Evolutionary conservation across 495 filamentous ascomycete species (phyloP).

Genomic region (Annulohypoxylon nitens): DNA sequence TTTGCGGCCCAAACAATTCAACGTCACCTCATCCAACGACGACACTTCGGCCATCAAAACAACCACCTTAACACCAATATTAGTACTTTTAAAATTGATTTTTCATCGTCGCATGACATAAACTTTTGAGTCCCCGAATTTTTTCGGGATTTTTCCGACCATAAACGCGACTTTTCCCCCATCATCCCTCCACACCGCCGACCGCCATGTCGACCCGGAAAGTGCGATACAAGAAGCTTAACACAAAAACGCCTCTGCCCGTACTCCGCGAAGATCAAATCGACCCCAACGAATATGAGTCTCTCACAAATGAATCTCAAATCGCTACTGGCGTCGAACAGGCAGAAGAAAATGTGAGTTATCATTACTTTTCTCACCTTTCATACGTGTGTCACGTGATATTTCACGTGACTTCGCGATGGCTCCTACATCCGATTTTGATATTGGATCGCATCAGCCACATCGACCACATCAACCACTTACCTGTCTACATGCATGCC

Average conservation of each 20-base stretch:
- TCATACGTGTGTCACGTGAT: constrained; percentile 61
- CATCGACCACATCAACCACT: constrained; percentile 44
- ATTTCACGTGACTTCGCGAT: constrained; percentile 65
- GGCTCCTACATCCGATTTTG: constrained; percentile 12
- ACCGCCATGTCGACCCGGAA: constrained; percentile 76
- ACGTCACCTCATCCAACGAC: constrained; percentile 75
- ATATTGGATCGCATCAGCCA: constrained; percentile 36
- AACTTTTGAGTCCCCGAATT: constrained; percentile 62
- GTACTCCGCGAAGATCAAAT: constrained; percentile 91
- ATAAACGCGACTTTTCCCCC: constrained; percentile 55
- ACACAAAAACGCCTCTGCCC: constrained; percentile 84
- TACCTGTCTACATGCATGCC: constrained; percentile 51
- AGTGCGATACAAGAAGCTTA: constrained; percentile 91
- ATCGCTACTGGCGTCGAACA: constrained; percentile 98
- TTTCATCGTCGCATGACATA: constrained; percentile 67
- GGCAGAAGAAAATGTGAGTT: constrained; percentile 94
- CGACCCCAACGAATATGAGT: constrained; percentile 75
- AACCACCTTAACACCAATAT: constrained; percentile 61
- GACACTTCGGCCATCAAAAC: constrained; percentile 70
- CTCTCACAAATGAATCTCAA: constrained; percentile 68
- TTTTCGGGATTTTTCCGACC: constrained; percentile 64
- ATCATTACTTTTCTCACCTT: constrained; percentile 56
- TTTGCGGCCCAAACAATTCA: constrained; percentile 65
- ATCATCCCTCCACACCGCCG: constrained; percentile 56
- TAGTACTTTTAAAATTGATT: constrained; percentile 69